phyloP scores from a whole-genome alignment of 257 asterid species.

The Ilex asprella region DNA sequence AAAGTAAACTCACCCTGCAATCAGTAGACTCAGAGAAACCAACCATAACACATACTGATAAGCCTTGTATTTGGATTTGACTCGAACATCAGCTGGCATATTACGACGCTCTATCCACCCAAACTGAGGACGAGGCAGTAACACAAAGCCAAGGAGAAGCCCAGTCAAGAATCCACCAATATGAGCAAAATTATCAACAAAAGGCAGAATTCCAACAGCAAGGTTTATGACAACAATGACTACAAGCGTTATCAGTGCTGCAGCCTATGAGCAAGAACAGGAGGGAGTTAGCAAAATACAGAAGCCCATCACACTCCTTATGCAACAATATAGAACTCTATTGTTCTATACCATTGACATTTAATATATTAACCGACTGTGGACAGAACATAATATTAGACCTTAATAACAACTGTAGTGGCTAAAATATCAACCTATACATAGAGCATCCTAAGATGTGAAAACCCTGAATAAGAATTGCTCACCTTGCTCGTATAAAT shows the following conservation, averaged over 20 bases:
- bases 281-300: no score
- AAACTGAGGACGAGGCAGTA: constrained; percentile 4
- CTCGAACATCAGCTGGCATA: not conserved
- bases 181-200: constrained; percentile 7
- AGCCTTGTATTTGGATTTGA: not conserved
- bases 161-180: constrained; percentile 5
- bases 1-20: not conserved
- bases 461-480: not conserved
- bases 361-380: no score
- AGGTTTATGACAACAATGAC: not conserved
- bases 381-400: no score
- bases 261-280: not conserved
- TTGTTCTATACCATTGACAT: no score
- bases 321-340: no score
- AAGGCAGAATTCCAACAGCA: constrained; percentile 3
- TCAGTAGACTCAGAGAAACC: not conserved
- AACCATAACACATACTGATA: constrained; percentile 1
- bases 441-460: no score
- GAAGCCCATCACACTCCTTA: no score
- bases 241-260: constrained; percentile 1
- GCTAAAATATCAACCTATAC: no score
- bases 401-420: no score
- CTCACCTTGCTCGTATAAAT: constrained; percentile 1
- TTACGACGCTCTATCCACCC: not conserved
- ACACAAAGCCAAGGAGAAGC: constrained; percentile 6